Conservation (phyloP, 768 basidiomycete species). For the Calocera cornea region DNA sequence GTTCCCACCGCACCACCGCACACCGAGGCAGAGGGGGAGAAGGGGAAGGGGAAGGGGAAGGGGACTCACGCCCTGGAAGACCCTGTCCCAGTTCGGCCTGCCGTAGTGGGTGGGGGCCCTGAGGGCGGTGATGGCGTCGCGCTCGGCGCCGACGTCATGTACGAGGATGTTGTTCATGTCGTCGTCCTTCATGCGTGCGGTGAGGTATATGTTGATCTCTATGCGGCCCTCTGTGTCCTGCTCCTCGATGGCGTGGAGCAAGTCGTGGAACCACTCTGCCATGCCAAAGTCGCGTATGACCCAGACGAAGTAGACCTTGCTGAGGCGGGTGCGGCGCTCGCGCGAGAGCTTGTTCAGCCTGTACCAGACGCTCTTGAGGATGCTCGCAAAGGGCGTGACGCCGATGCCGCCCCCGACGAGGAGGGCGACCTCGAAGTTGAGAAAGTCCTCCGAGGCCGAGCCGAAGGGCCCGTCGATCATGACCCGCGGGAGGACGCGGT, state of each 20-base stretch:
- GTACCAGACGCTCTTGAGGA: conserved; percentile 85
- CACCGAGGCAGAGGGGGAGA: too few species aligned
- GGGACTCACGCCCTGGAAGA: conserved; percentile 33
- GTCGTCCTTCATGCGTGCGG: conserved; percentile 79
- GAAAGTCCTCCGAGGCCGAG: conserved; percentile 78
- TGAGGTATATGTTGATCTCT: conserved; percentile 90
- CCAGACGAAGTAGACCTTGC: conserved; percentile 91
- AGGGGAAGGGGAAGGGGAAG: too few species aligned
- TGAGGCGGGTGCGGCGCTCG: conserved; percentile 59
- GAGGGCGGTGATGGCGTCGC: conserved; percentile 78
- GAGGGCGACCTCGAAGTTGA: conserved; percentile 77
- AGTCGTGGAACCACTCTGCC: conserved; percentile 89
- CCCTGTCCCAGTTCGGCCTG: conserved; percentile 71
- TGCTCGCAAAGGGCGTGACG: conserved; percentile 86
- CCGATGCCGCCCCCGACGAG: conserved; percentile 93
- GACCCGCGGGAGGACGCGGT: conserved; percentile 68
- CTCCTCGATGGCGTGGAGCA: conserved; percentile 73
- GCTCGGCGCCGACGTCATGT: conserved; percentile 84
- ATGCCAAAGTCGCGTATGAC: conserved; percentile 85
- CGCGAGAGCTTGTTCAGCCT: conserved; percentile 78
- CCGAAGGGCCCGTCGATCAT: conserved; percentile 98
- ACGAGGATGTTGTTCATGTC: conserved; percentile 90
- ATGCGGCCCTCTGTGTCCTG: conserved; percentile 76
- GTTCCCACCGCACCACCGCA: too few species aligned
- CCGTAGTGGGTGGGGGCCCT: conserved; percentile 90